Percentiles rank a stretch among this genome's conserved stretches.
These are phyloP conservation scores for Neurospora discreta DNA, from an alignment of 495 filamentous ascomycete genomes.

Conservation along the genomic window DNA sequence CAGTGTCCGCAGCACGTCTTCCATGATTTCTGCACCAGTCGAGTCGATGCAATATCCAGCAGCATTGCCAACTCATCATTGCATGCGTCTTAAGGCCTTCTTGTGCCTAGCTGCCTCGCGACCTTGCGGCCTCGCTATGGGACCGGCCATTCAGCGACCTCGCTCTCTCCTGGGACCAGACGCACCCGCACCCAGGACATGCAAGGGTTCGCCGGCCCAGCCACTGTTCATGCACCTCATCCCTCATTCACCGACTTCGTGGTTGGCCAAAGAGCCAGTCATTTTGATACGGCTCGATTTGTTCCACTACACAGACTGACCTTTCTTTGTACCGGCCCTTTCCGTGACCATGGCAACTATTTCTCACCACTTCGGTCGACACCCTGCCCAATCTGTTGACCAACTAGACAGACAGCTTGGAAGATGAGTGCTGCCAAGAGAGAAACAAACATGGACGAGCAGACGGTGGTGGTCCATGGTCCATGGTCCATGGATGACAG, in stretches of 20 bases:
- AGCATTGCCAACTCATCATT: slow-evolving; percentile 84
- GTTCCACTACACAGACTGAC: slow-evolving; percentile 1
- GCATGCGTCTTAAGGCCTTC: slow-evolving; percentile 54
- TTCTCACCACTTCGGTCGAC: not conserved
- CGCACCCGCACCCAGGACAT: slow-evolving; percentile 18
- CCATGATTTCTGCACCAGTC: slow-evolving; percentile 10
- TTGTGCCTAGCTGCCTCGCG: slow-evolving; percentile 38
- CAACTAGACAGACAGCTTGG: not conserved
- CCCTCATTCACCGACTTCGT: slow-evolving; percentile 47
- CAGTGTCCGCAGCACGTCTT: not conserved
- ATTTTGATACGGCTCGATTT: slow-evolving; percentile 14
- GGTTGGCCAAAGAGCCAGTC: slow-evolving; percentile 43
- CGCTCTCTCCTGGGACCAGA: slow-evolving; percentile 28
- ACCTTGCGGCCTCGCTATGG: slow-evolving; percentile 20
- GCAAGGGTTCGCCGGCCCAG: slow-evolving; percentile 34
- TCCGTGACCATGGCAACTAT: not conserved
- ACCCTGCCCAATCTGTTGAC: not conserved
- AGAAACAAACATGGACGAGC: not conserved
- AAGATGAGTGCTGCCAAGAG: not conserved
- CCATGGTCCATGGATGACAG: not conserved
- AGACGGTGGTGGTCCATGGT: not conserved
- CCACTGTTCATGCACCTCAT: slow-evolving; percentile 49
- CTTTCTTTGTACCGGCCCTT: not conserved
- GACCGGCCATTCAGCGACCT: slow-evolving; percentile 23
- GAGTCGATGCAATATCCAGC: slow-evolving; percentile 52